These are phyloP conservation scores for Aspergillus aculeatus DNA, from an alignment of 2,329 filamentous ascomycete genomes.

Conservation along the genomic window DNA sequence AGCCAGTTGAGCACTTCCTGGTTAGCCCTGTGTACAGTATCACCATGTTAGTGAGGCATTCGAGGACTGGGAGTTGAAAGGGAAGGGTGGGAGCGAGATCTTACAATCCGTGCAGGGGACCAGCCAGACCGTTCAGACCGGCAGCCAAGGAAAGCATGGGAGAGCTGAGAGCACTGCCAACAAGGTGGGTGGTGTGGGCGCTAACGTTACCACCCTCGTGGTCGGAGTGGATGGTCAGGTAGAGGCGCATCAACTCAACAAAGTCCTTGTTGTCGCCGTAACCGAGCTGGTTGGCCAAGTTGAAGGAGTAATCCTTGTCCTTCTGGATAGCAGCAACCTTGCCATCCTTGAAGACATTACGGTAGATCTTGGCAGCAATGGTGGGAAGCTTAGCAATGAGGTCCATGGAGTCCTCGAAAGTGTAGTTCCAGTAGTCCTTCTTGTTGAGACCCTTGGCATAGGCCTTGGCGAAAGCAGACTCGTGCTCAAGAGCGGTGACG, in stretches of 20 bases:
- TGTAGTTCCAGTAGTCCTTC: constrained; percentile 99
- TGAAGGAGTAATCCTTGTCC: constrained; percentile 99
- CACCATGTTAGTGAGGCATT: constrained; percentile 19
- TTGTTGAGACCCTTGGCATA: constrained; percentile 99
- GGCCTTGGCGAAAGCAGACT: constrained; percentile 95
- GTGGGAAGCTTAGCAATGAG: constrained; percentile 99
- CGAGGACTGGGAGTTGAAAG: neutral
- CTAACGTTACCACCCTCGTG: constrained; percentile 99
- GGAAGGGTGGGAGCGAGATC: constrained; percentile 13
- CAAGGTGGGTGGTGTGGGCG: constrained; percentile 97
- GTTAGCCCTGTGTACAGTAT: constrained; percentile 63
- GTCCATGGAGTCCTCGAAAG: constrained; percentile 99
- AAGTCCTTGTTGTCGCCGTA: constrained; percentile 95
- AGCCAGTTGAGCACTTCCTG: constrained; percentile 99
- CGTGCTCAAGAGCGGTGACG: constrained; percentile 96
- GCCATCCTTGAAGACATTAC: constrained; percentile 99
- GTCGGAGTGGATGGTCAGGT: constrained; percentile 99
- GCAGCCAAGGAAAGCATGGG: constrained; percentile 95
- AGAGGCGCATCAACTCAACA: constrained; percentile 95
- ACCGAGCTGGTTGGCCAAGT: constrained; percentile 99
- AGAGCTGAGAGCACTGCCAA: constrained; percentile 93
- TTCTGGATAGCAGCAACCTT: constrained; percentile 95
- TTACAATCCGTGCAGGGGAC: constrained; percentile 89
- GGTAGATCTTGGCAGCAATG: constrained; percentile 98
- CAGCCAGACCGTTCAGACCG: constrained; percentile 96